Conservation (phyloP, 2,329 filamentous ascomycete genomes). For the Cercospora zeina region DNA sequence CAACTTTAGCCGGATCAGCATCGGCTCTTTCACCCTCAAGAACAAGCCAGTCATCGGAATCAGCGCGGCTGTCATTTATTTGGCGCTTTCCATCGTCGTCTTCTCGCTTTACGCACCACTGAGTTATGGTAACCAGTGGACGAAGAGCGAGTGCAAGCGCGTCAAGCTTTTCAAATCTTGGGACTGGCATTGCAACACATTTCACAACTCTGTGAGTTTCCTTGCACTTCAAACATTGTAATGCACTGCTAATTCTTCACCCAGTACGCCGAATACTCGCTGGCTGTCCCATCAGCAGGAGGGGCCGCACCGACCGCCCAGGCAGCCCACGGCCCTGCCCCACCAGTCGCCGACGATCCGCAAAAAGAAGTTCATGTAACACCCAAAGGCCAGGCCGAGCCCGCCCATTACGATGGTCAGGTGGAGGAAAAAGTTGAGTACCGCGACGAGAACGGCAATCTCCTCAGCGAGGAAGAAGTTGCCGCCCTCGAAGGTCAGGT, state of each 20-base stretch:
- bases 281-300: constrained; percentile 28
- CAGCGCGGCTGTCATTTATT: constrained; percentile 69
- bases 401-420: constrained; percentile 24
- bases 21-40: constrained; percentile 51
- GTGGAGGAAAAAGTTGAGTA: constrained; percentile 86
- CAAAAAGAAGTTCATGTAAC: constrained; percentile 42
- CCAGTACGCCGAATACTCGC: constrained; percentile 41
- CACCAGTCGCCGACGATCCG: constrained; percentile 42
- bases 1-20: constrained; percentile 68
- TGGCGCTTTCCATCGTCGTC: constrained; percentile 70
- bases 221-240: neutral
- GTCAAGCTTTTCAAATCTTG: constrained; percentile 86
- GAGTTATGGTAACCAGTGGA: constrained; percentile 93
- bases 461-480: constrained; percentile 81
- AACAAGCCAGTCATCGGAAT: constrained; percentile 73
- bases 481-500: constrained; percentile 85
- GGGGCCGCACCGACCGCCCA: constrained; percentile 34
- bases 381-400: constrained; percentile 36
- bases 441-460: constrained; percentile 88
- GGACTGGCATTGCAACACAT: constrained; percentile 98
- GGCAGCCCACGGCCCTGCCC: constrained; percentile 37
- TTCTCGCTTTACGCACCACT: constrained; percentile 87
- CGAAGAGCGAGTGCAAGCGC: constrained; percentile 77
- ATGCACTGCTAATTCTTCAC: constrained; percentile 1
- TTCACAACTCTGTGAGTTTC: constrained; percentile 76